phyloP scores from a whole-genome alignment of 169 alveolate species.

The Plasmodium reichenowi region DNA sequence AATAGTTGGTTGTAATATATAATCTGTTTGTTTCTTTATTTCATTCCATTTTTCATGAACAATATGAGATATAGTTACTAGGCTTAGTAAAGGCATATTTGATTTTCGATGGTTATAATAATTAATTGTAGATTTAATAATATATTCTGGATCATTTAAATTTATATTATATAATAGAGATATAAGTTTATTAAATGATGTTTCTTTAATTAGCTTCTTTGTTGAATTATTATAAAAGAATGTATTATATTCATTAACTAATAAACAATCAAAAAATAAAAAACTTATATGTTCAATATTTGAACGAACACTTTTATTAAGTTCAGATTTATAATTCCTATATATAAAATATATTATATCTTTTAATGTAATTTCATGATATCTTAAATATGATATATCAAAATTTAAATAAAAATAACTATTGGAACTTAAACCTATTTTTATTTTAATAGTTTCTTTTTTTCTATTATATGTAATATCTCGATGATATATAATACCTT shows the following conservation, averaged over 20 bases:
- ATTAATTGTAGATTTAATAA: constrained; percentile 44
- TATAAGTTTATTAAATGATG: constrained; percentile 46
- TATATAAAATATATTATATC: constrained; percentile 54
- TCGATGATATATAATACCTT: constrained; percentile 6
- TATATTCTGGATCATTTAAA: constrained; percentile 36
- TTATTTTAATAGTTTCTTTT: constrained; percentile 52
- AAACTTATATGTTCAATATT: background rate
- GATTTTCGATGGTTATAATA: constrained; percentile 35
- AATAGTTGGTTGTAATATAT: background rate
- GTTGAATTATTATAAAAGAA: constrained; percentile 57
- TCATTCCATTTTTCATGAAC: constrained; percentile 9
- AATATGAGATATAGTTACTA: constrained; percentile 29
- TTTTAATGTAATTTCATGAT: constrained; percentile 31
- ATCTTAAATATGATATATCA: constrained; percentile 43
- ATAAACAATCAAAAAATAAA: constrained; percentile 14
- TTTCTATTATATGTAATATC: constrained; percentile 23
- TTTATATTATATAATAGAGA: constrained; percentile 33
- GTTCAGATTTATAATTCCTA: constrained; percentile 40
- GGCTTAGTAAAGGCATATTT: constrained; percentile 4
- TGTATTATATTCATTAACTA: constrained; percentile 42
- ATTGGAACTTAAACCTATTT: constrained; percentile 41
- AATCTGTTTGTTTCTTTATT: constrained; percentile 6
- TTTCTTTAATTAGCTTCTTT: constrained; percentile 35
- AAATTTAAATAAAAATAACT: constrained; percentile 39
- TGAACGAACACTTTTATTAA: constrained; percentile 5